Percentiles rank a stretch among this genome's conserved stretches.
phyloP scores from a whole-genome alignment of 1,284 basidiomycete genomes.

The Lentinus polychrous region DNA sequence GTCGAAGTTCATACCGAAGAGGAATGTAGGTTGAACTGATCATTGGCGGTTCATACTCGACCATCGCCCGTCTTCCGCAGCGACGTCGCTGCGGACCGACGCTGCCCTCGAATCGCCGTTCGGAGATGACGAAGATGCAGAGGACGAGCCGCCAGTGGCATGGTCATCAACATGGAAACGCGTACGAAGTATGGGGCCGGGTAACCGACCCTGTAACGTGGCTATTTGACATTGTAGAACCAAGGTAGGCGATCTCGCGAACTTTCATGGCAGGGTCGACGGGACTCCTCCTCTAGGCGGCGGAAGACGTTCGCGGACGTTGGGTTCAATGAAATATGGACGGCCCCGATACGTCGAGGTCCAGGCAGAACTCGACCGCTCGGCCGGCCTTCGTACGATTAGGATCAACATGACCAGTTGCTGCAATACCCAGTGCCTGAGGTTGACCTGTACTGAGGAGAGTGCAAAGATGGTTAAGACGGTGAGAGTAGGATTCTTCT shows the following conservation, averaged over 20 bases:
- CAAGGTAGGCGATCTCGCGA: constrained; percentile 73
- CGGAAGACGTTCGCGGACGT: constrained; percentile 76
- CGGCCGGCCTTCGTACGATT: no score
- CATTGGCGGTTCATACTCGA: no score
- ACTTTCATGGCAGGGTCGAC: constrained; percentile 71
- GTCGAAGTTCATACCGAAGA: no score
- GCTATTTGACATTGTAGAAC: constrained; percentile 91
- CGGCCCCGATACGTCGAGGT: no score
- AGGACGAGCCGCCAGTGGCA: constrained; percentile 40
- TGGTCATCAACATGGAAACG: constrained; percentile 79
- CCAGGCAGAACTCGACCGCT: no score
- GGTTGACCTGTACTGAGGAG: no score
- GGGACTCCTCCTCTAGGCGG: constrained; percentile 74
- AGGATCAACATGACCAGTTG: no score
- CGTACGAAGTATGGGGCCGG: constrained; percentile 82
- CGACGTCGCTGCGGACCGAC: constrained; percentile 35
- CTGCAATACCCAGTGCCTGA: no score
- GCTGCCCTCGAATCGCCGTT: constrained; percentile 38
- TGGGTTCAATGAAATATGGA: constrained; percentile 55
- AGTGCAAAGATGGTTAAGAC: no score
- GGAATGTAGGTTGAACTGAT: no score
- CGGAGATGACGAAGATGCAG: constrained; percentile 12
- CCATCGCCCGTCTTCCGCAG: constrained; percentile 42
- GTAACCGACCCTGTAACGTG: constrained; percentile 82
- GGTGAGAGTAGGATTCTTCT: no score